Evolutionary conservation across 164 flowering plant species (phyloP).

Genomic region (Piper longum): DNA sequence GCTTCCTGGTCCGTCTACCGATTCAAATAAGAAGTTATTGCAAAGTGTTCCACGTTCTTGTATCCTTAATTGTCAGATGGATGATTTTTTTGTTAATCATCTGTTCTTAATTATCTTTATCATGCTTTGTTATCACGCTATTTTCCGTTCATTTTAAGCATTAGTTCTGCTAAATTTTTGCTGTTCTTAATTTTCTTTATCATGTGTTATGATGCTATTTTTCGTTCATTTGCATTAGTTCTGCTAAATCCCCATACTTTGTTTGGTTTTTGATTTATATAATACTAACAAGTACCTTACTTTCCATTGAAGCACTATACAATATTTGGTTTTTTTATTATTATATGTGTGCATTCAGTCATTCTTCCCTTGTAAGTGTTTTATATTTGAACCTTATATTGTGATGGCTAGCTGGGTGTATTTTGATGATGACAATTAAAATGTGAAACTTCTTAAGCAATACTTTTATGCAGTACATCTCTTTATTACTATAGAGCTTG

Average conservation of each 20-base stretch:
- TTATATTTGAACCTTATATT: not conserved
- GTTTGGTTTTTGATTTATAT: not conserved
- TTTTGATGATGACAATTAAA: not conserved
- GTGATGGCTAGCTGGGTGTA: not conserved
- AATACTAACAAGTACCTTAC: not conserved
- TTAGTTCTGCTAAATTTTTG: no score
- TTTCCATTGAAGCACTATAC: not conserved
- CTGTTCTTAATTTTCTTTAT: no score
- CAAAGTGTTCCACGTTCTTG: conserved; percentile 41
- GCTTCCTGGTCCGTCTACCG: conserved; percentile 49
- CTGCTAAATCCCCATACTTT: not conserved
- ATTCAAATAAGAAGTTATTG: conserved; percentile 41
- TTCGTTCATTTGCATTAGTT: no score
- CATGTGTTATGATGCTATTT: not conserved
- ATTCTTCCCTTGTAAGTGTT: no score
- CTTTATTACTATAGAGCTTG: not conserved
- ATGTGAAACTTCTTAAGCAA: no score
- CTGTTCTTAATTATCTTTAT: no score
- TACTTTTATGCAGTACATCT: not conserved
- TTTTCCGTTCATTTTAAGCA: no score
- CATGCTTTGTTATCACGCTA: not conserved
- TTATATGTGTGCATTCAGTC: no score
- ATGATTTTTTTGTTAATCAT: not conserved
- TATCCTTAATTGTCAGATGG: conserved; percentile 38
- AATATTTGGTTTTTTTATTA: not conserved